Conservation (phyloP, 1,284 basidiomycete genomes). For the Ceratobasidium sp. region DNA sequence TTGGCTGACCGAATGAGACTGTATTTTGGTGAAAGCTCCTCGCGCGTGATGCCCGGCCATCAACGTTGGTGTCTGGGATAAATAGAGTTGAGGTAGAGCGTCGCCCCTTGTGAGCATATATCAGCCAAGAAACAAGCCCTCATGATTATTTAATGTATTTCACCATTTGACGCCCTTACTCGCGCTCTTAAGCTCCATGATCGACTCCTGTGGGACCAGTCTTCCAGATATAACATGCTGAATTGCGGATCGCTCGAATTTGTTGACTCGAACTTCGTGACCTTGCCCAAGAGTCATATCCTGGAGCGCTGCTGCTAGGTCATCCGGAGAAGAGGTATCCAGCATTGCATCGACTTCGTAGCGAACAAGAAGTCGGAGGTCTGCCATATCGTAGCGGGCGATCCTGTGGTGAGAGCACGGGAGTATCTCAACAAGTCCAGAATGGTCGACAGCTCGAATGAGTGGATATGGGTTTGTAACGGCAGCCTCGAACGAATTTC, state of each 20-base stretch:
- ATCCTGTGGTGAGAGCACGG: constrained; percentile 28
- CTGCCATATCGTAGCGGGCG: constrained; percentile 31
- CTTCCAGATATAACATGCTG: constrained; percentile 29
- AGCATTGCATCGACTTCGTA: constrained; percentile 33
- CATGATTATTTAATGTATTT: background rate
- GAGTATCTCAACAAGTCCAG: constrained; percentile 1
- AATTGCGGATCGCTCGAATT: background rate
- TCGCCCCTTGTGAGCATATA: background rate
- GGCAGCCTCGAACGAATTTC: constrained; percentile 26
- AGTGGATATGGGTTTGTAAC: background rate
- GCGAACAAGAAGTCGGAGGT: constrained; percentile 30
- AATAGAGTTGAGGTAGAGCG: background rate
- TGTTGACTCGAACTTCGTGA: background rate
- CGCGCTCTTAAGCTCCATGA: constrained; percentile 27
- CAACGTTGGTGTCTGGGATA: constrained; percentile 6
- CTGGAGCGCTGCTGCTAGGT: too few relatives aligned
- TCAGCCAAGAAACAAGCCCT: background rate
- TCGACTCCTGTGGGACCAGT: constrained; percentile 6
- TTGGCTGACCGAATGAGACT: background rate
- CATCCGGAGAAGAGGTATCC: background rate
- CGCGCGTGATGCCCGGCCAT: background rate
- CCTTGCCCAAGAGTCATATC: too few relatives aligned
- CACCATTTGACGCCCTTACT: background rate
- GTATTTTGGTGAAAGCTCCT: background rate
- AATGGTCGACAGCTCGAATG: background rate